phyloP scores from a whole-genome alignment of 345 rosid species.

The Euphorbia lathyris region DNA sequence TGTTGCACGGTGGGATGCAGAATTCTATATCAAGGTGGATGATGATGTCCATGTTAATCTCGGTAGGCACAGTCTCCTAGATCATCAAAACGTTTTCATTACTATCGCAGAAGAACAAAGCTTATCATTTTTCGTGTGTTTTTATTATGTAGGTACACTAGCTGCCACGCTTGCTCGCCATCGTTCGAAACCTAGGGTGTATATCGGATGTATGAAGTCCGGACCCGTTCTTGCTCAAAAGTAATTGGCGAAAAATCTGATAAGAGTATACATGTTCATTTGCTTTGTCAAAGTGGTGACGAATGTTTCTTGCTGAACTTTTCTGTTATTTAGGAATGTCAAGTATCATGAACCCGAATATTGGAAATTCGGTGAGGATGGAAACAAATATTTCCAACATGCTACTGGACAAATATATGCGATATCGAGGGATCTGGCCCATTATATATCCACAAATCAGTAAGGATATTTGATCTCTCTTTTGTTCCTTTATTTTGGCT shows the following conservation, averaged over 20 bases:
- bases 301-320: conserved; percentile 2
- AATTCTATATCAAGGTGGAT: conserved; percentile 89
- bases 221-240: conserved; percentile 94
- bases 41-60: conserved; percentile 99
- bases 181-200: conserved; percentile 87
- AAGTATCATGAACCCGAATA: conserved; percentile 96
- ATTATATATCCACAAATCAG: conserved; percentile 83
- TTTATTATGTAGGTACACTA: conserved; percentile 56
- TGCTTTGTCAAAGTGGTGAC: not conserved
- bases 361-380: conserved; percentile 98
- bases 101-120: not conserved
- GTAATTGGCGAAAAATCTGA: conserved; percentile 36
- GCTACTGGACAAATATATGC: conserved; percentile 99
- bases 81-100: not conserved
- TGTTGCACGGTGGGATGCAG: conserved; percentile 95
- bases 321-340: conserved; percentile 53
- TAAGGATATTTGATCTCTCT: conserved; percentile 29
- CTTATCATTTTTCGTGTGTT: not conserved
- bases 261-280: conserved; percentile 6
- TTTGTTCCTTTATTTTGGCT: not conserved
- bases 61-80: conserved; percentile 42
- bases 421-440: conserved; percentile 87
- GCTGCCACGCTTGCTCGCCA: conserved; percentile 88
- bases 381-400: conserved; percentile 93
- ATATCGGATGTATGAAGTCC: conserved; percentile 97